Base-by-base conservation (phyloP, 2,329 filamentous ascomycete genomes). In the Colletotrichum sp. region DNA sequence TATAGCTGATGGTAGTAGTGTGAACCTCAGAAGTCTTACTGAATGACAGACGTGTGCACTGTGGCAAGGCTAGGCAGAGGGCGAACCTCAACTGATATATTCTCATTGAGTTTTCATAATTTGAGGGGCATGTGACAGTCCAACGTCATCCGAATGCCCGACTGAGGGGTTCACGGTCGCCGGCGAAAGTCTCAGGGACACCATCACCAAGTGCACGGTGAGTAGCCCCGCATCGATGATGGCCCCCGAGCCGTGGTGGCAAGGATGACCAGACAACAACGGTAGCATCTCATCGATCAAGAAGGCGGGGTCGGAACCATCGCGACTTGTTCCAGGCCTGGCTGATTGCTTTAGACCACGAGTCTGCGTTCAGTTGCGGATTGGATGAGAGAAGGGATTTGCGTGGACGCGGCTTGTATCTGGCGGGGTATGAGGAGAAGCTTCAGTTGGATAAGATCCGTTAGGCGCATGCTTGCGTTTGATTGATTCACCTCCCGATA, bases 151-250 rank as follows among this genome's bases (percentile, higher is more conserved):
- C 32, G 6, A 14, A n/a, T 18, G 26, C 30, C 55, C 9, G n/a
- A 56, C 10, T 67, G 72, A 74, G 72, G 72, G 68, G 68, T 28
- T 36, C 24, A 43, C 16, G 24, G 30, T 38, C 30, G 26, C 26
- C 14, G 14, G 12, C 4, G 55, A 66, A 74, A 74, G 68, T 66
- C 64, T 74, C 61, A 12, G 8, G 21, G 24, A 21, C 68, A 72
- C 72, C 72, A 74, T 62, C 62, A 24, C 13, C 55, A 21, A 67
- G 61, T 43, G 69, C 52, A 66, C 72, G 68, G 68, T 62, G n/a
- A 28, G 32, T 30, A 48, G 55, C 72, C 72, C 68, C 68, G 68
- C 68, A 74, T 56, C n/a, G 14, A 62, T 43, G 61, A 62, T 43
- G 52, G 10, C 21, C 16, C 21, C 16, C 26, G 36, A 21, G 9